A percentile compares a stretch with the other conserved stretches of the same genome.
Conservation (phyloP, 768 basidiomycete genomes). For the Phlebiopsis gigantea region DNA sequence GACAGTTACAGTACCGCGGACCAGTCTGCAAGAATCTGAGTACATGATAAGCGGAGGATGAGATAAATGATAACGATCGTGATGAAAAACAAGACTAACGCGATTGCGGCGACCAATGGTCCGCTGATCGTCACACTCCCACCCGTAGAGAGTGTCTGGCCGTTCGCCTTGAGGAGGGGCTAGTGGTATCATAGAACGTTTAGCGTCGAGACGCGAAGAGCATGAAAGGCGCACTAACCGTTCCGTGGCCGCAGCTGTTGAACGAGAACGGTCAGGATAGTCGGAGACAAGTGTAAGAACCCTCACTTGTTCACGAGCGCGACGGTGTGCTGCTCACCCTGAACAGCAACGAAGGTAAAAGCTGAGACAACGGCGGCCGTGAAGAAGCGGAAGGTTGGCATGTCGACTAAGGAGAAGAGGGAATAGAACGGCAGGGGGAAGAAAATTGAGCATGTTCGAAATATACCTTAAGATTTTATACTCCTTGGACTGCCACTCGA, state of each 20-base stretch:
- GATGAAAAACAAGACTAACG: constrained; percentile 26
- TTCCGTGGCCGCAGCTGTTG: constrained; percentile 33
- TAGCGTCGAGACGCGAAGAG: background rate
- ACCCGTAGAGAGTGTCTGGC: constrained; percentile 33
- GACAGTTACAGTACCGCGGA: background rate
- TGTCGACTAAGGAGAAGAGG: too few relatives aligned
- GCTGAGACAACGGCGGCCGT: background rate
- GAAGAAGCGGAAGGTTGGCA: background rate
- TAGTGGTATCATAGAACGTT: too few relatives aligned
- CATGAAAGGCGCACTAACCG: constrained; percentile 20
- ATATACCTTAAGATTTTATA: too few relatives aligned
- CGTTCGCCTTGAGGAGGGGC: constrained; percentile 36
- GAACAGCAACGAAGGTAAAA: background rate
- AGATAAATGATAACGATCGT: background rate
- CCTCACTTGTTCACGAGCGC: constrained; percentile 36
- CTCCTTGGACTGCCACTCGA: too few relatives aligned
- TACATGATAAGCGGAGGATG: background rate
- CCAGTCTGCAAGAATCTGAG: constrained; percentile 6
- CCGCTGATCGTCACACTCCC: constrained; percentile 30
- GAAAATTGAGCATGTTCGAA: too few relatives aligned
- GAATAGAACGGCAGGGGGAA: too few relatives aligned
- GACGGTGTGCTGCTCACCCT: constrained; percentile 40
- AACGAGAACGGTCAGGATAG: background rate
- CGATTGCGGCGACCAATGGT: constrained; percentile 32
- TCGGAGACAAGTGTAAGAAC: constrained; percentile 6